Base-by-base conservation (phyloP, 345 rosid species). In the Brassica juncea region DNA sequence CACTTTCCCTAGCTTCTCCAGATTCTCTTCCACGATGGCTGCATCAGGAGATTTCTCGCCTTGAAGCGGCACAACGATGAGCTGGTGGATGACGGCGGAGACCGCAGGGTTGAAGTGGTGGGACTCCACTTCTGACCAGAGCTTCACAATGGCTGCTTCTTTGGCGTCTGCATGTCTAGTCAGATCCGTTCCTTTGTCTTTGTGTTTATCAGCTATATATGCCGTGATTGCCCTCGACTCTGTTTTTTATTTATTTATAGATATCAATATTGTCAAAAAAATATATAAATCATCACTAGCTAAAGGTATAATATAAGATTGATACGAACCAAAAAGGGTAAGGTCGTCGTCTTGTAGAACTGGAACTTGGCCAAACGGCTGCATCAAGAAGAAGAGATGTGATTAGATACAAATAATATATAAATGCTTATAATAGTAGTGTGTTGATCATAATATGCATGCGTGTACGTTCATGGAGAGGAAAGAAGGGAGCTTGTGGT, bases 291-390 rank as follows among this genome's bases (percentile, higher is more conserved):
- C 44, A 42, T 3, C 11, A 42, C 47, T 25, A 9, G n/a, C n/a
- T n/a, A 3, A 2, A 28, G 5, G 10, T 2, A 2, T 39, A 3
- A 9, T 27, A 37, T 30, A 4, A 64, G 44, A 21, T 31, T 52
- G 11, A 44, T 16, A 49, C 35, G 14, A 74, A 93, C 98, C 97
- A 58, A 91, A 91, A 71, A 91, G 73, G n/a, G 86, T 89, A 25
- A 91, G 85, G 78, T 90, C 92, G 6, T 77, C 92, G 60, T 94
- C 98, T 86, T 94, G 94, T 16, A 94, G 86, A 14, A 80, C 97
- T 28, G 98, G 98, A 81, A 94, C 79, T 71, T 72, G 88, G 32
- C 98, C 98, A 16, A 94, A 94, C 11, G 98, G 98, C 98, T 90
- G 87, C 85, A 83, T 74, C 25, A 4, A 39, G 3, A 4, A 31